A percentile compares a stretch with the other conserved stretches of the same genome.
phyloP scores from a whole-genome alignment of 441 rosid species.

The Erysimum pusillum region DNA sequence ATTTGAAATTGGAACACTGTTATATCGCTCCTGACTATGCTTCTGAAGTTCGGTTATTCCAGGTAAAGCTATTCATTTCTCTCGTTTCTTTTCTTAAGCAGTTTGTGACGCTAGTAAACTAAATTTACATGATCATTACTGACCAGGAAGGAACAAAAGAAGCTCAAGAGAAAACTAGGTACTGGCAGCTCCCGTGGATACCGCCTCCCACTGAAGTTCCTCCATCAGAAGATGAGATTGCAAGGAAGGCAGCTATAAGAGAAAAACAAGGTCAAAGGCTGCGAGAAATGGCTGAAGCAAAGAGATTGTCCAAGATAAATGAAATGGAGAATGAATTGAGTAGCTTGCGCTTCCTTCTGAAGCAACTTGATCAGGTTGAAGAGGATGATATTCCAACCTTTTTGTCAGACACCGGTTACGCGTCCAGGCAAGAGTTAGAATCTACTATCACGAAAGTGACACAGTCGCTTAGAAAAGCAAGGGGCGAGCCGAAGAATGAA shows the following conservation, averaged over 20 bases:
- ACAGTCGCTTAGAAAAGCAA: conserved; percentile 79
- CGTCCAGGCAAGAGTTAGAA: conserved; percentile 87
- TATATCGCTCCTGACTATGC: conserved; percentile 80
- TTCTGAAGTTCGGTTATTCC: conserved; percentile 74
- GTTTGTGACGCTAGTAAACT: conserved; percentile 28
- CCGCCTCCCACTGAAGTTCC: conserved; percentile 87
- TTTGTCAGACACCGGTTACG: conserved; percentile 79
- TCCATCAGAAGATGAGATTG: conserved; percentile 97
- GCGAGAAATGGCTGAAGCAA: conserved; percentile 98
- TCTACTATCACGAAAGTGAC: conserved; percentile 63
- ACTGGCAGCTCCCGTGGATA: conserved; percentile 96
- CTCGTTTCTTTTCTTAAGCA: conserved; percentile 22
- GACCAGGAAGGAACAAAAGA: conserved; percentile 83
- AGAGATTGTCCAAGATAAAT: conserved; percentile 82
- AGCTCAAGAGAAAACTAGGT: conserved; percentile 86
- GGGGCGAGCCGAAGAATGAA: conserved; percentile 85
- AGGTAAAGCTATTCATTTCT: conserved; percentile 56
- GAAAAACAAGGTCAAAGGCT: conserved; percentile 95
- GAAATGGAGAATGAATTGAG: conserved; percentile 83
- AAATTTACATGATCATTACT: conserved; percentile 37
- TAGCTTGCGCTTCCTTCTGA: conserved; percentile 82
- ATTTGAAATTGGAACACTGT: conserved; percentile 93
- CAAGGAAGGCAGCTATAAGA: conserved; percentile 89
- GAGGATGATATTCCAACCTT: conserved; percentile 69
- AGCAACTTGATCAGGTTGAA: conserved; percentile 81